Conservation (phyloP, 2,329 filamentous ascomycete genomes). For the Emericellopsis atlantica region DNA sequence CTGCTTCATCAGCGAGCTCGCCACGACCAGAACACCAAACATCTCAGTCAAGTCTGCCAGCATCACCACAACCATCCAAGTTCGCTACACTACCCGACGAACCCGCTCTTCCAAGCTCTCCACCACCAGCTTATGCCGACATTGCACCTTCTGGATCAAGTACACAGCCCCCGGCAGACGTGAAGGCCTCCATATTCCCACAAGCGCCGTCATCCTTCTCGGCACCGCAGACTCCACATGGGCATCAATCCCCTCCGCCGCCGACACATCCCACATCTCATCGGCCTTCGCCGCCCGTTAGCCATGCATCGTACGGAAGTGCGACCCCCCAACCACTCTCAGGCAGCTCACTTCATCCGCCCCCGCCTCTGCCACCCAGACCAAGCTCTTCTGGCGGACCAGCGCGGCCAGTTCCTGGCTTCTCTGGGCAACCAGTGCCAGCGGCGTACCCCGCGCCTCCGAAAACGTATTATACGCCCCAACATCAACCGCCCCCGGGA, state of each 20-base stretch:
- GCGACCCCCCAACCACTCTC: background rate
- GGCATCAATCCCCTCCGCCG: constrained; percentile 11
- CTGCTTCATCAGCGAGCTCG: too few species aligned
- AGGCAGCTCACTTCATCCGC: background rate
- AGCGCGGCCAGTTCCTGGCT: background rate
- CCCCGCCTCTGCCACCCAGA: constrained; percentile 4
- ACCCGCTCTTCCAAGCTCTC: background rate
- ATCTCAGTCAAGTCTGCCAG: background rate
- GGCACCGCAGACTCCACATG: background rate
- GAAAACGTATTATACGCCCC: constrained; percentile 15
- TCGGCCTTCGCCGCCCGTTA: background rate
- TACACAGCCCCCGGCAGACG: background rate
- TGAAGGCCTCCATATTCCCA: constrained; percentile 4
- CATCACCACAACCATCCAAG: background rate
- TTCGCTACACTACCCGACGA: background rate
- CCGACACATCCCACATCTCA: constrained; percentile 1
- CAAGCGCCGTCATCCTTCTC: background rate
- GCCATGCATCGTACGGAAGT: background rate
- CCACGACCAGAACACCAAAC: too few species aligned
- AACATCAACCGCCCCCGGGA: constrained; percentile 4
- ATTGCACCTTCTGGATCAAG: background rate
- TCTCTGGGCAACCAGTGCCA: constrained; percentile 7
- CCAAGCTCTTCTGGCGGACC: constrained; percentile 1
- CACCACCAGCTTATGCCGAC: constrained; percentile 1
- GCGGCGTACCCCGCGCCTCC: constrained; percentile 17